Evolutionary conservation across 1,284 basidiomycete species (phyloP).

Genomic region (Fistulina hepatica): DNA sequence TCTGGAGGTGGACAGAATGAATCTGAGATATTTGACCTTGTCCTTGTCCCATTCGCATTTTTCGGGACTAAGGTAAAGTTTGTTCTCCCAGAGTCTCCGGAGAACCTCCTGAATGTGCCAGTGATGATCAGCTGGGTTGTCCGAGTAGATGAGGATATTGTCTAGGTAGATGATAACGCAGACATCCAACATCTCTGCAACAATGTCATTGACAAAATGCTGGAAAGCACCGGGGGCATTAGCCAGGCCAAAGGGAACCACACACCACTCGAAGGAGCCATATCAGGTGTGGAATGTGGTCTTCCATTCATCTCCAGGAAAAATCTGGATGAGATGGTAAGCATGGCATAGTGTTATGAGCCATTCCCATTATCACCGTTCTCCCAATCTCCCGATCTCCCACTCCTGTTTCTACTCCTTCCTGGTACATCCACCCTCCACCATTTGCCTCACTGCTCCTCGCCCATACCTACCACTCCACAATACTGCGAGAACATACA

Average conservation of each 20-base stretch:
- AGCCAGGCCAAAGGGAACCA: conserved; percentile 23
- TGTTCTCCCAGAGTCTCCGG: conserved; percentile 16
- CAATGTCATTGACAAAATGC: conserved; percentile 14
- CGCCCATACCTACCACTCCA: too few species aligned
- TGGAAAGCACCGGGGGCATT: conserved; percentile 13
- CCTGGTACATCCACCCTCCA: too few species aligned
- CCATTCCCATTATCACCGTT: too few species aligned
- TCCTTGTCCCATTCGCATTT: conserved; percentile 17
- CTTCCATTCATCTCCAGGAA: conserved; percentile 26
- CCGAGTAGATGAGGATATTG: conserved; percentile 18
- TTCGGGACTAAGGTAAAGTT: conserved; percentile 20
- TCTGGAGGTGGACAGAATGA: conserved; percentile 23
- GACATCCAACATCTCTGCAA: conserved; percentile 12
- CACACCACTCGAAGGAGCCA: conserved; percentile 23
- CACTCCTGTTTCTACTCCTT: too few species aligned
- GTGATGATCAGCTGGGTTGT: conserved; percentile 17
- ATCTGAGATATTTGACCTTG: conserved; percentile 31
- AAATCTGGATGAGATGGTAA: conserved; percentile 23
- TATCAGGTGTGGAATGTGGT: conserved; percentile 25
- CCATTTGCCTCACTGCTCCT: too few species aligned
- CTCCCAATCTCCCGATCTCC: too few species aligned
- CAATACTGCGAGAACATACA: too few species aligned
- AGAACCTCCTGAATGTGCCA: conserved; percentile 23
- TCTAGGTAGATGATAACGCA: conserved; percentile 15
- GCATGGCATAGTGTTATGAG: too few species aligned